Conservation (phyloP, 176 grass and related monocot genomes). For the Eragrostis nindensis region DNA sequence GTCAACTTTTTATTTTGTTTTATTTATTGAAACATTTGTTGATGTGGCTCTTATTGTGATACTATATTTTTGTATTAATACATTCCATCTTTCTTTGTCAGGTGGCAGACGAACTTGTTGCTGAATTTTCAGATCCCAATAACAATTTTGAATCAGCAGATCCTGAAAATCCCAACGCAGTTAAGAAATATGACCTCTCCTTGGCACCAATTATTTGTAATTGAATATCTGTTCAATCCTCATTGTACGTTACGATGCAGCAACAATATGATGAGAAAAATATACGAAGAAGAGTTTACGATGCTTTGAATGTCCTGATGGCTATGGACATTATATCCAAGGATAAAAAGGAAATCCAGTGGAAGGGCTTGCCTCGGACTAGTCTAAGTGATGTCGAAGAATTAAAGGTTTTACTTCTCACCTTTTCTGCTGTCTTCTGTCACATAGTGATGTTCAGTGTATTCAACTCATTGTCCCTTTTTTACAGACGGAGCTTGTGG, state of each 20-base stretch:
- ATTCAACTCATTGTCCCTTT: slow-evolving; percentile 26
- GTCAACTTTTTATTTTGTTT: neutral
- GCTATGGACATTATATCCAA: slow-evolving; percentile 99
- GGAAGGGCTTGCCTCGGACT: slow-evolving; percentile 97
- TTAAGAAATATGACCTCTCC: slow-evolving; percentile 38
- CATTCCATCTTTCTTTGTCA: slow-evolving; percentile 36
- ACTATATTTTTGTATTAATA: slow-evolving; percentile 1
- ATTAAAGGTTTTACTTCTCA: slow-evolving; percentile 59
- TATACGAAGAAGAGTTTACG: slow-evolving; percentile 96
- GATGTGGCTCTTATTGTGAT: neutral
- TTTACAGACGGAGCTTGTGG: slow-evolving; percentile 65
- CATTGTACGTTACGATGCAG: slow-evolving; percentile 58
- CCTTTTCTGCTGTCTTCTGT: neutral
- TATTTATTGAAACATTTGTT: neutral
- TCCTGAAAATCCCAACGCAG: slow-evolving; percentile 56
- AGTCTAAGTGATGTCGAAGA: slow-evolving; percentile 95
- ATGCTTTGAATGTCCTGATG: slow-evolving; percentile 96
- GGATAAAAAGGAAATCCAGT: slow-evolving; percentile 99
- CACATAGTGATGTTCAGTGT: slow-evolving; percentile 13
- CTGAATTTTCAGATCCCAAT: slow-evolving; percentile 75
- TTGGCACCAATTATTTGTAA: slow-evolving; percentile 16
- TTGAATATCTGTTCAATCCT: slow-evolving; percentile 32
- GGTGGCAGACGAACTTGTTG: slow-evolving; percentile 95
- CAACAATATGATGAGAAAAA: slow-evolving; percentile 99
- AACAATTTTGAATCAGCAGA: slow-evolving; percentile 71